Evolutionary conservation across 306 rosid species (phyloP), one percentile per base, ranked within the genome.

Genomic region (Carpinus viminea): DNA sequence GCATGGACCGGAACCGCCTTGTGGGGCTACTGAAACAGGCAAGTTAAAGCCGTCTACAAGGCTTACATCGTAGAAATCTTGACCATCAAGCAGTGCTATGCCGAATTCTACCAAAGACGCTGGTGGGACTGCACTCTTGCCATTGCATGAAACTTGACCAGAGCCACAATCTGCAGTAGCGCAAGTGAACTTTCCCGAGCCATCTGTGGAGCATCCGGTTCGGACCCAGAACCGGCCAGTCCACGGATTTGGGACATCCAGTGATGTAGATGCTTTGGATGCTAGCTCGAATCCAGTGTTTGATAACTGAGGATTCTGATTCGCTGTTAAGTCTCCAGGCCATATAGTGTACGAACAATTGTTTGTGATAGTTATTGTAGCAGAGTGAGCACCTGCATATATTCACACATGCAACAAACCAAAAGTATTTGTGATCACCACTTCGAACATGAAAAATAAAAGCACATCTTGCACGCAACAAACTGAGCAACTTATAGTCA

Each of bases 41-140:
- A 83, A 47, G 72, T 86, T 86, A 76, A 86, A 86, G 74, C 87
- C 89, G n/a, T 86, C 89, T 2, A 83, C 85, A 6, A 76, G 68
- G 70, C 84, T 83, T 17, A 83, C 57, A 59, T 82, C 90, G 52
- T 76, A 87, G 53, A 61, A 87, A 70, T 87, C 90, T 46, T 68
- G 82, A 12, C 81, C 81, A 12, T 84, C 83, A 34, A 18, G 47
- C 0, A 45, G 65, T 1, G 61, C 84, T 5, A 84, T 21, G 11
- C 75, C 78, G 76, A 87, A 57, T 54, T 87, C 90, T 0, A 75
- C 81, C 1, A 84, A 78, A 18, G 79, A 71, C 1, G 90, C 82
- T 7, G 90, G 90, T 3, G 90, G 88, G 13, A 70, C 9, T 50
- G 77, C 88, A 1, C 88, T 82, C 9, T 72, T 80, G 26, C 90